These are phyloP conservation scores for Tuctoria greenei DNA, from an alignment of 176 grass and related monocot species.

Conservation along the genomic window DNA sequence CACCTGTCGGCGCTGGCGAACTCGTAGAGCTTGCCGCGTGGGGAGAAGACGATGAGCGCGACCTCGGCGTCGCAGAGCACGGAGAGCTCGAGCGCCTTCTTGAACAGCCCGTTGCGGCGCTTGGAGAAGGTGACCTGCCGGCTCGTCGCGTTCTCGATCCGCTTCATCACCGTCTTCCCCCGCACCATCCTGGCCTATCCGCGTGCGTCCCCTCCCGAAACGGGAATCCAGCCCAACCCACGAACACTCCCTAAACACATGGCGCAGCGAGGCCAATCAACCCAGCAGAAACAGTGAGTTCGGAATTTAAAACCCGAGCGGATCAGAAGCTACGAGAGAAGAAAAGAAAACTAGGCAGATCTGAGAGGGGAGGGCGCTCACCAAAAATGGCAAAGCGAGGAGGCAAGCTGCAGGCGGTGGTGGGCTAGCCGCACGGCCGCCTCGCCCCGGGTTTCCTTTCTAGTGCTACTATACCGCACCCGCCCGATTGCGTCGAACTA, in stretches of 20 bases:
- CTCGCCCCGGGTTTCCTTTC: slow-evolving; percentile 37
- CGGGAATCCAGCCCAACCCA: background rate
- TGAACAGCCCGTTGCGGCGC: slow-evolving; percentile 78
- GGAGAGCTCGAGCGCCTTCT: slow-evolving; percentile 96
- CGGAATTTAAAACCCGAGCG: background rate
- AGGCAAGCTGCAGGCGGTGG: background rate
- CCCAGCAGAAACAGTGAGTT: background rate
- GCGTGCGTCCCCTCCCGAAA: background rate
- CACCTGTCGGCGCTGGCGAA: slow-evolving; percentile 64
- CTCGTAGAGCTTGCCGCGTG: slow-evolving; percentile 82
- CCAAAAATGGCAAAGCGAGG: slow-evolving; percentile 40
- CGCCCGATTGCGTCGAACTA: background rate
- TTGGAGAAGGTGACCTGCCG: slow-evolving; percentile 97
- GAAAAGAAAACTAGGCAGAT: slow-evolving; percentile 30
- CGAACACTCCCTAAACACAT: background rate
- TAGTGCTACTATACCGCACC: background rate
- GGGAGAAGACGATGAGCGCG: slow-evolving; percentile 85
- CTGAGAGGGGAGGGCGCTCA: slow-evolving; percentile 30
- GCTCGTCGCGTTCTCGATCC: slow-evolving; percentile 66
- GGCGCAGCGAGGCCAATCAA: background rate
- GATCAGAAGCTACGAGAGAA: background rate
- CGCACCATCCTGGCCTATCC: slow-evolving; percentile 39
- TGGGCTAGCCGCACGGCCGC: slow-evolving; percentile 4
- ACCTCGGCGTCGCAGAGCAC: slow-evolving; percentile 97
- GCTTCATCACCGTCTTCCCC: slow-evolving; percentile 59